These are phyloP conservation scores for Aspergillus vadensis DNA, from an alignment of 2,329 filamentous ascomycete genomes.

Conservation along the genomic window DNA sequence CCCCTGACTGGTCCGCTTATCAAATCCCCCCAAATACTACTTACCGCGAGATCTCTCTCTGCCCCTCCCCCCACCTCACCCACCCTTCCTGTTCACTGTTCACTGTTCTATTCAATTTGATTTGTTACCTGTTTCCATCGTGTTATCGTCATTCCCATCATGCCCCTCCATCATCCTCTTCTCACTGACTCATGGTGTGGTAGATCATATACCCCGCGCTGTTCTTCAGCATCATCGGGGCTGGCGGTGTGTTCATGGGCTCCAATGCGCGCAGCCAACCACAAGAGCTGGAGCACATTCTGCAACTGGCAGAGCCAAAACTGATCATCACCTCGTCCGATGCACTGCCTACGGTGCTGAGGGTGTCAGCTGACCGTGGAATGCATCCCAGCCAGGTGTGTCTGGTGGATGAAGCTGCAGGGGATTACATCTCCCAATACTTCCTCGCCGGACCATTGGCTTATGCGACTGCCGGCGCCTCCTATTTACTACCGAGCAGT, in stretches of 20 bases:
- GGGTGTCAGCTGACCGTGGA: constrained; percentile 35
- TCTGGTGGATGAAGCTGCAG: constrained; percentile 36
- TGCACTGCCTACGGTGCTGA: constrained; percentile 40
- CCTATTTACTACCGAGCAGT: constrained; percentile 18
- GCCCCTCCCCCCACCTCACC: constrained; percentile 9
- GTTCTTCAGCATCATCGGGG: constrained; percentile 46
- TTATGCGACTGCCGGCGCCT: constrained; percentile 22
- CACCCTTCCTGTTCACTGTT: not conserved
- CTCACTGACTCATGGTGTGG: constrained; percentile 21
- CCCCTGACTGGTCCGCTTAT: constrained; percentile 6
- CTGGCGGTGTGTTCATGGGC: constrained; percentile 54
- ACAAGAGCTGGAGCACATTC: constrained; percentile 51
- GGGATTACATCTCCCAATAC: constrained; percentile 34
- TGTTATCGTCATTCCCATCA: not conserved
- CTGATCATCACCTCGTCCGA: constrained; percentile 49
- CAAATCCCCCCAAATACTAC: not conserved
- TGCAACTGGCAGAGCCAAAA: constrained; percentile 47
- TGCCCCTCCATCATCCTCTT: constrained; percentile 7
- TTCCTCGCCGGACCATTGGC: constrained; percentile 29
- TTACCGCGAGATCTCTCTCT: not conserved
- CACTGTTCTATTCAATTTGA: not conserved
- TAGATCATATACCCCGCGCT: constrained; percentile 44
- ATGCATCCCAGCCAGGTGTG: constrained; percentile 39
- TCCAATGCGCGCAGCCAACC: constrained; percentile 53
- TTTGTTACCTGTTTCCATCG: constrained; percentile 8